A percentile compares a stretch with the other conserved stretches of the same genome.
Evolutionary conservation across 2,329 filamentous ascomycete genomes (phyloP).

Genomic region (Fulvia fulva): DNA sequence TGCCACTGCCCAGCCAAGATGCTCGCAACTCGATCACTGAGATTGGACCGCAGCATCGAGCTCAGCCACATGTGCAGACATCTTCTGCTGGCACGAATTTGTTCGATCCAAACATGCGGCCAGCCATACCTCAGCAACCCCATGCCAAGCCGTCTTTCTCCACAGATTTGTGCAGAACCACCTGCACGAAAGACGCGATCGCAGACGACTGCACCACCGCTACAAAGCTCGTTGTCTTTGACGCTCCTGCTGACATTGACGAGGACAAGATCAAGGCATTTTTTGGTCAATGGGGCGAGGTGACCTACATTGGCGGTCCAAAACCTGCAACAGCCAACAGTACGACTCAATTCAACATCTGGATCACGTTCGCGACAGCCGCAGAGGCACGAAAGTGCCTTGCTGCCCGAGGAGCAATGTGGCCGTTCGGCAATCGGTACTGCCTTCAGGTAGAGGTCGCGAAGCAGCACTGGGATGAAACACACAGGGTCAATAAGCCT

Average conservation of each 20-base stretch:
- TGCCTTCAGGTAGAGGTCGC: neutral
- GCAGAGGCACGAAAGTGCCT: neutral
- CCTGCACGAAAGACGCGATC: conserved; percentile 13
- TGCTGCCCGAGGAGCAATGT: neutral
- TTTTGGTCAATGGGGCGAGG: conserved; percentile 14
- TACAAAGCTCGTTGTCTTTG: conserved; percentile 18
- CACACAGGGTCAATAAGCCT: neutral
- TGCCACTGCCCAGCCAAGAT: neutral
- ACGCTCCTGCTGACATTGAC: conserved; percentile 2
- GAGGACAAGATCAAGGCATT: conserved; percentile 4
- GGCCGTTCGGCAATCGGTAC: neutral
- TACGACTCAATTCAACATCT: neutral
- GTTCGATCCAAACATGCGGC: neutral
- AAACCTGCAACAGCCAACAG: neutral
- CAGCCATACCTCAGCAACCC: neutral
- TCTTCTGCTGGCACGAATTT: neutral
- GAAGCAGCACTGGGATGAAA: neutral
- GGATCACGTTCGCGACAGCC: neutral
- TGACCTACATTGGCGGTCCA: neutral
- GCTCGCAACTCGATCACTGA: neutral
- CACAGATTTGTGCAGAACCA: neutral
- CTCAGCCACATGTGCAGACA: neutral
- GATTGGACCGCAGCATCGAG: neutral
- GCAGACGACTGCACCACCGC: conserved; percentile 16
- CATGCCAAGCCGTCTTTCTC: neutral